Evolutionary conservation across 495 filamentous ascomycete species (phyloP), one percentile per base, ranked within the genome.

Genomic region (Cercophora sp.): DNA sequence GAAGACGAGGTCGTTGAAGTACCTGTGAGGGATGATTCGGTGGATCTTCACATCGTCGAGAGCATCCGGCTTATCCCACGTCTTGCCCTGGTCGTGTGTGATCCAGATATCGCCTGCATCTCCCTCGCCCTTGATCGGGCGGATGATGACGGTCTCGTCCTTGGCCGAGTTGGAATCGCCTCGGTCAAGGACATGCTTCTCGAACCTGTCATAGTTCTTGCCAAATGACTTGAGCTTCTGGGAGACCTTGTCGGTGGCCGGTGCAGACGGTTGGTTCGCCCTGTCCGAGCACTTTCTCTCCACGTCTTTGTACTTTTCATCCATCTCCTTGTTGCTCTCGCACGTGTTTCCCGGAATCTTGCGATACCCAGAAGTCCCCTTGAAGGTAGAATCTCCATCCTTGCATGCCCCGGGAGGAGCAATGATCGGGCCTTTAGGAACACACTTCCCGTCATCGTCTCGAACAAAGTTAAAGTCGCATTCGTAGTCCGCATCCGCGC

Each of bases 301-400:
- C 10, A 82, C 73, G 6, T 74, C 73, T 22, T 83, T 74, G 61
- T 86, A 85, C 59, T 83, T 84, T 15, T 78, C 70, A 8, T 72
- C 68, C 23, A 75, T 74, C 29, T 74, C 71, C 34, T 63, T 73
- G 18, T 76, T 79, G 32, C 43, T 15, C 55, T 85, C 79, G 70
- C 93, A 98, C 16, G 77, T 78, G 66, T 98, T 91, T 3, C 93
- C 94, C 8, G 92, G 91, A 46, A 98, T 96, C 62, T 89, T 79
- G 47, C 91, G 82, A 76, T 88, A 98, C 22, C 93, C 93, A 23
- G 92, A 96, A 5, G 84, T 84, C 13, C 87, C 93, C 72, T 71
- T 85, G 66, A 86, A 97, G 10, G 67, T 93, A 23, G 85, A 85
- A 11, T 77, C 71, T 18, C 72, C 73, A 0, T 80, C 70, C 60